Evolutionary conservation across 139 green algal species (phyloP), one percentile per base, ranked within the genome.

Genomic region (Klebsormidium nitens): DNA sequence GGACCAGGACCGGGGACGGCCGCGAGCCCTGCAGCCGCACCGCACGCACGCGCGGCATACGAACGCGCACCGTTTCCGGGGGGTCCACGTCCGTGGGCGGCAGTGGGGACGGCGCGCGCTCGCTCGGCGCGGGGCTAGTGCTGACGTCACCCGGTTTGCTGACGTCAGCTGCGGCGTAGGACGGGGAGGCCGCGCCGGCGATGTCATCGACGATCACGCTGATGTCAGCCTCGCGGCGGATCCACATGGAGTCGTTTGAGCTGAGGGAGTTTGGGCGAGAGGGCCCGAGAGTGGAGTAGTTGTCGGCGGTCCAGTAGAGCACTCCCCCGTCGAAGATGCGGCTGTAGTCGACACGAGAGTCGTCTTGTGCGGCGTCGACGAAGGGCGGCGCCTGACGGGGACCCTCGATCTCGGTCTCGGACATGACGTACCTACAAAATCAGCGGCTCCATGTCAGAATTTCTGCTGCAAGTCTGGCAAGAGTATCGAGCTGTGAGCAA

Each of bases 261-360:
- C 69, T 50, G 6, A 62, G 38, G 0, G 69, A 76, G 11, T 14
- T 14, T 14, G 42, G 42, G 11, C 42, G 11, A 8, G 42, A 0
- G 58, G 60, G 11, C 66, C 66, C n/a, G 58, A 38, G 23, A 29
- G 39, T 32, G 3, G 28, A 3, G 56, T 66, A 72, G 37, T 76
- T 58, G 26, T 39, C 57, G 26, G 60, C 60, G 26, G 36, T 69
- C 69, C 69, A 76, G 57, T 76, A 76, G 14, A 76, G 48, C 56
- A 76, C 58, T 34, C 69, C 69, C 8, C 69, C 69, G 46, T 58
- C 69, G 39, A 76, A 76, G 29, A 62, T 42, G n/a, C 49, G 31
- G 36, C 49, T 44, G 50, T 64, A 76, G 36, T 75, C 67, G 42
- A 71, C 64, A 66, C 64, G 36, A 23, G 32, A 31, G n/a, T 71